Base-by-base conservation (phyloP, 352 stramenopile genomes). In the Pythium diclinum region DNA sequence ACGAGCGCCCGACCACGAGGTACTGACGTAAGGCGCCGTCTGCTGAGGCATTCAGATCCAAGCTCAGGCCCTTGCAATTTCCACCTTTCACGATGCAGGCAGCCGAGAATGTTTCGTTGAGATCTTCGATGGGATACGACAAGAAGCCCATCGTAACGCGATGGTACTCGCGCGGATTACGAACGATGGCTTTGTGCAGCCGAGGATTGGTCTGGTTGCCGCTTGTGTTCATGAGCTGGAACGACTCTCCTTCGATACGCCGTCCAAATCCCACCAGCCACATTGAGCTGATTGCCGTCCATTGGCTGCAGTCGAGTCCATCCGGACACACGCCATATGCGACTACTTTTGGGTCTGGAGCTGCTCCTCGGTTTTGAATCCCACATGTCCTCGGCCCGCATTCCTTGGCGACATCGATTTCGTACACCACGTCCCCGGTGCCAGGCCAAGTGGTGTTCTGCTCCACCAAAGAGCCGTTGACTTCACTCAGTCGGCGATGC, bases 391-490 rank as follows among this genome's bases (percentile, higher is more conserved):
- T 54, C 11, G 56, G 21, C 3, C 56, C 56, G n/a, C 56, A 62
- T 40, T 62, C 56, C 5, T 62, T 62, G 23, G 40, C 13, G 40
- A 62, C 56, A 23, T 61, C 55, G 23, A 62, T 32, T 28, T 62
- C 56, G 56, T 62, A 62, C 40, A 53, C 28, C 21, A 62, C 40
- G 25, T 53, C 23, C 1, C 56, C 56, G 3, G 25, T 44, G 40
- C 56, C 56, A 10, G 14, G 25, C 34, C 40, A 61, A n/a, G 40
- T 49, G 3, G 55, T 61, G 6, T 51, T 61, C 19, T 33, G 34
- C n/a, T 61, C 33, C 10, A 57, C 38, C 5, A 54, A 21, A 9
- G 13, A 19, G 7, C 56, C 40, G 25, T 62, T 62, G 5, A 44
- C 40, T 19, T 62, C 56, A 3, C 4, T 17, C 3, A 62, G 40